Evolutionary conservation across 495 filamentous ascomycete genomes (phyloP), one percentile per base, ranked within the genome.

Genomic region (Amphirosellinia nigrospora): DNA sequence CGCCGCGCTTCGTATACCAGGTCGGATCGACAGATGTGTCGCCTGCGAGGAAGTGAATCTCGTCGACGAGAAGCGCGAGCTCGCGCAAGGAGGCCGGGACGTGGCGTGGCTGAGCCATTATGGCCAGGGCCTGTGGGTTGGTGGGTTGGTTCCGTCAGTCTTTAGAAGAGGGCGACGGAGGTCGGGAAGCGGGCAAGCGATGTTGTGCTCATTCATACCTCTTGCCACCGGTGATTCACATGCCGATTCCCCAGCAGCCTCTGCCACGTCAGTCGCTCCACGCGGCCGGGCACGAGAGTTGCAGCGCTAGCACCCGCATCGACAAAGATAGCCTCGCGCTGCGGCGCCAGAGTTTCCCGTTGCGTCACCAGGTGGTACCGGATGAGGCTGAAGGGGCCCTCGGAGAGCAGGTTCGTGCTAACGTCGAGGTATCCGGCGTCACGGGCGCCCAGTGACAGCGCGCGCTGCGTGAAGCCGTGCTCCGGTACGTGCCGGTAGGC

Each of bases 1-100:
- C 88, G 7, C 90, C 88, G 7, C 96, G 89, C 78, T 96, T 96
- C 65, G 94, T 92, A 77, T 98, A 99, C 96, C 96, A 98, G 13
- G 86, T 87, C 0, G 88, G 86, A 76, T 98, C 94, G 70, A 97
- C 91, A 16, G 88, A 87, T 5, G 81, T 81, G 78, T 98, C 96
- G 50, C 93, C 93, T 0, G 96, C 88, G 3, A 97, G 88, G 72
- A 86, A 92, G 78, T 90, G 89, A 36, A 99, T 95, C 80, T 99
- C 96, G 79, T 96, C 94, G 8, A 91, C 86, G 2, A 99, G 89
- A 46, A 85, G 81, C 39, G 91, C 89, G 15, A 99, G 87, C 81
- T 98, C 95, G 9, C 84, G 83, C 2, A 98, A 76, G 1, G 94
- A 92, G n/a, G 88, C 74, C 0, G 93, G 90, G 64, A 97, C 84